phyloP scores from a whole-genome alignment of 441 rosid species.

The Eutrema salsugineum region DNA sequence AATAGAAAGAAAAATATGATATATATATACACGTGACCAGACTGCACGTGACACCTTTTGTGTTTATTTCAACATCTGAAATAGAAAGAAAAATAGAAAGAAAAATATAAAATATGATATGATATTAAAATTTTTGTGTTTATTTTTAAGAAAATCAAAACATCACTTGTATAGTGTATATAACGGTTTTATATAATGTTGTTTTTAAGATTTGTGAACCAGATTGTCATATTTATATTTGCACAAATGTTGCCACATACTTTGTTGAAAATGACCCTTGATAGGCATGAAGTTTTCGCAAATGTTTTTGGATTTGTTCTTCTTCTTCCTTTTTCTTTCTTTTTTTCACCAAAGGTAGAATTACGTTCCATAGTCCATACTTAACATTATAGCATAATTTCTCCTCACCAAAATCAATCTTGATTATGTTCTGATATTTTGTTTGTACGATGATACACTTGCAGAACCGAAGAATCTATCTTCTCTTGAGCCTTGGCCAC shows the following conservation, averaged over 20 bases:
- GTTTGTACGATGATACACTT: conserved; percentile 12
- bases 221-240: too few species aligned
- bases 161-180: too few species aligned
- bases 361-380: not conserved
- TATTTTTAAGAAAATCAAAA: too few species aligned
- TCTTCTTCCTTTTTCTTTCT: conserved; percentile 61
- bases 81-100: too few species aligned
- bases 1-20: not conserved
- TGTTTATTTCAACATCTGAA: too few species aligned
- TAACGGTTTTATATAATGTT: too few species aligned
- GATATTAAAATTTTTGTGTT: too few species aligned
- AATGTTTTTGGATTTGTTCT: conserved; percentile 53
- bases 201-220: too few species aligned
- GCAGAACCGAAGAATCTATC: conserved; percentile 45
- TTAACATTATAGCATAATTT: not conserved
- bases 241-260: too few species aligned
- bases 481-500: conserved; percentile 48
- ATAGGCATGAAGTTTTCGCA: too few species aligned
- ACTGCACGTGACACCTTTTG: conserved; percentile 25
- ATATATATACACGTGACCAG: not conserved
- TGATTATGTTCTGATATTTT: not conserved
- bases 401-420: not conserved
- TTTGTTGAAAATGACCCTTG: too few species aligned
- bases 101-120: too few species aligned
- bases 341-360: conserved; percentile 57